Evolutionary conservation across 148 eudicot genomes (phyloP).

Genomic region (Rhododendron williamsianum): DNA sequence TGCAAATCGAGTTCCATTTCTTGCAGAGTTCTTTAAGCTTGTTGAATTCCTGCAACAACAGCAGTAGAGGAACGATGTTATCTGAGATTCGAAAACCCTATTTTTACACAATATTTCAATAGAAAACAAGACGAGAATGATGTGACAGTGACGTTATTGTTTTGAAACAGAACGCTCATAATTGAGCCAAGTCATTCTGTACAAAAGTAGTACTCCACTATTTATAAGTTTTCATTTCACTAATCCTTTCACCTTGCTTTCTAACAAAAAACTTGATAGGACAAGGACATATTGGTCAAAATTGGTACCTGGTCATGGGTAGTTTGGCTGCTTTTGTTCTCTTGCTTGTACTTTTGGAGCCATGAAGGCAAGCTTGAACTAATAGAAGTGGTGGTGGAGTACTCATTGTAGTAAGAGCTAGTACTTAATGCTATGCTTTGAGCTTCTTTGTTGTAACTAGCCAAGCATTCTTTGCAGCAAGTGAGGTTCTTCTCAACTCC

Average conservation of each 20-base stretch:
- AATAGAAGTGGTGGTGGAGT: slow-evolving; percentile 24
- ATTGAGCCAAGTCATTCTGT: not conserved
- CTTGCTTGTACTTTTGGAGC: slow-evolving; percentile 68
- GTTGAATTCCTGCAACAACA: slow-evolving; percentile 35
- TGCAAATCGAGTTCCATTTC: slow-evolving; percentile 81
- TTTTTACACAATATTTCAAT: not conserved
- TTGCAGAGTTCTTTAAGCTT: slow-evolving; percentile 59
- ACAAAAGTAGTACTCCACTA: not conserved
- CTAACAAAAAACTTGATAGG: not conserved
- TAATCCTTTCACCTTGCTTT: not conserved
- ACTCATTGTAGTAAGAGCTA: slow-evolving; percentile 6
- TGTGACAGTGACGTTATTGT: not conserved
- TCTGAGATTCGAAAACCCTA: not conserved
- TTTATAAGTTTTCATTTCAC: not conserved
- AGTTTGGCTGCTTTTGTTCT: slow-evolving; percentile 28
- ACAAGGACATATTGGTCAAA: not conserved
- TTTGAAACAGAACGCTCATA: not conserved
- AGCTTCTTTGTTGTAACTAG: slow-evolving; percentile 36
- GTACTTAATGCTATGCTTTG: slow-evolving; percentile 8
- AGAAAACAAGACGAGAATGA: not conserved
- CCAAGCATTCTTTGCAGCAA: slow-evolving; percentile 57
- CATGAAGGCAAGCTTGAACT: slow-evolving; percentile 57
- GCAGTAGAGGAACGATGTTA: not conserved
- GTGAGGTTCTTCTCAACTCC: slow-evolving; percentile 39
- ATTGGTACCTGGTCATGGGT: slow-evolving; percentile 40